Percentiles rank a stretch among this genome's conserved stretches.
Evolutionary conservation across 139 green algal genomes (phyloP).

Genomic region (Yamagishiella unicocca): DNA sequence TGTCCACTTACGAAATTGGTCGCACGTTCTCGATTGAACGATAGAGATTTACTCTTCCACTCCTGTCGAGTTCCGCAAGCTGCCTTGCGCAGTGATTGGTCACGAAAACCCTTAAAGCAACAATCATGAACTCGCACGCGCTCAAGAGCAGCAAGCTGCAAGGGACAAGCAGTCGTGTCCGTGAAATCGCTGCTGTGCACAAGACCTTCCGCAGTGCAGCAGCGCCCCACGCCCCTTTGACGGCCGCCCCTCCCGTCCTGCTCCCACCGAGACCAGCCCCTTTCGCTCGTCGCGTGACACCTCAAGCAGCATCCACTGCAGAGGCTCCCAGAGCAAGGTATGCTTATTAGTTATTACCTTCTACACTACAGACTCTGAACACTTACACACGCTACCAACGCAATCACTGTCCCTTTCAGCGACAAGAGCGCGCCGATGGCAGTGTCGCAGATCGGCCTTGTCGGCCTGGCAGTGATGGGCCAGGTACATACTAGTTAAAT

Average conservation of each 20-base stretch:
- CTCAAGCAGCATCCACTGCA: slow-evolving; percentile 6
- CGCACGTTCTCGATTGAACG: too few relatives aligned
- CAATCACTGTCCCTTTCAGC: background rate
- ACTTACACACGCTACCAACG: background rate
- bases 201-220: background rate
- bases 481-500: slow-evolving; percentile 78
- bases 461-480: slow-evolving; percentile 98
- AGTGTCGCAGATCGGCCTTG: slow-evolving; percentile 88
- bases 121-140: background rate
- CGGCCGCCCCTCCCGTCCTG: background rate
- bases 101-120: slow-evolving; percentile 20
- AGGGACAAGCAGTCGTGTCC: background rate
- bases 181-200: background rate
- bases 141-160: slow-evolving; percentile 11
- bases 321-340: slow-evolving; percentile 8
- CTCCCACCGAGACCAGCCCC: slow-evolving; percentile 18
- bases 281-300: background rate
- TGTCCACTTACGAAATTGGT: too few relatives aligned
- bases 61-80: too few relatives aligned
- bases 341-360: background rate
- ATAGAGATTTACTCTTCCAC: too few relatives aligned
- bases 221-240: background rate
- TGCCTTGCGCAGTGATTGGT: background rate
- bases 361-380: background rate
- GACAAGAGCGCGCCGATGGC: slow-evolving; percentile 22